Percentiles rank a stretch among this genome's conserved stretches.
Conservation (phyloP, 345 rosid species). For the Ceriops tagal region DNA sequence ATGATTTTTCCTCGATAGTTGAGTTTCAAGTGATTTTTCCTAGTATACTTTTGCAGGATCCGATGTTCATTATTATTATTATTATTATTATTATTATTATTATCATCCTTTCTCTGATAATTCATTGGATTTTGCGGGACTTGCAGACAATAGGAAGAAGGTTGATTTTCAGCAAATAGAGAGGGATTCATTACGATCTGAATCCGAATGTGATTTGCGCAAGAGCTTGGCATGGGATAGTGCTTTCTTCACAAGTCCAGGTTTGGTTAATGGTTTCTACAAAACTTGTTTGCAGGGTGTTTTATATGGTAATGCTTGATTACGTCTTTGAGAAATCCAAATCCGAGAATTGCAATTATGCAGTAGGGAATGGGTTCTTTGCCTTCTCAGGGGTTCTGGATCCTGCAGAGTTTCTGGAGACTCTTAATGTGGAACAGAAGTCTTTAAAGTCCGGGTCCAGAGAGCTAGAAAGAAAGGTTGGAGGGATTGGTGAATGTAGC, state of each 20-base stretch:
- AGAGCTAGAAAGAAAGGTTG: conserved; percentile 19
- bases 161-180: conserved; percentile 12
- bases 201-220: conserved; percentile 34
- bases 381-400: conserved; percentile 49
- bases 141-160: conserved; percentile 16
- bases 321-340: background rate
- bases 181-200: background rate
- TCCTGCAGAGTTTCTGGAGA: conserved; percentile 52
- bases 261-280: conserved; percentile 20
- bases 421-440: conserved; percentile 24
- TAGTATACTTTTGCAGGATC: too few species aligned
- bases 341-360: background rate
- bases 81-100: background rate
- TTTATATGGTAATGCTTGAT: background rate
- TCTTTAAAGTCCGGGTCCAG: conserved; percentile 14
- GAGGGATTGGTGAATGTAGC: conserved; percentile 19
- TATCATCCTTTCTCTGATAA: background rate
- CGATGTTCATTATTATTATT: too few species aligned
- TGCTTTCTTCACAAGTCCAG: conserved; percentile 65
- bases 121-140: conserved; percentile 1
- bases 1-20: too few species aligned
- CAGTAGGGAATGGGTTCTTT: background rate
- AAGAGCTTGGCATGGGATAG: conserved; percentile 74
- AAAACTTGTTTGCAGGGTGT: background rate
- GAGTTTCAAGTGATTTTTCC: too few species aligned